Conservation (phyloP, 805 yeast species). For the Candida stauntonica region DNA sequence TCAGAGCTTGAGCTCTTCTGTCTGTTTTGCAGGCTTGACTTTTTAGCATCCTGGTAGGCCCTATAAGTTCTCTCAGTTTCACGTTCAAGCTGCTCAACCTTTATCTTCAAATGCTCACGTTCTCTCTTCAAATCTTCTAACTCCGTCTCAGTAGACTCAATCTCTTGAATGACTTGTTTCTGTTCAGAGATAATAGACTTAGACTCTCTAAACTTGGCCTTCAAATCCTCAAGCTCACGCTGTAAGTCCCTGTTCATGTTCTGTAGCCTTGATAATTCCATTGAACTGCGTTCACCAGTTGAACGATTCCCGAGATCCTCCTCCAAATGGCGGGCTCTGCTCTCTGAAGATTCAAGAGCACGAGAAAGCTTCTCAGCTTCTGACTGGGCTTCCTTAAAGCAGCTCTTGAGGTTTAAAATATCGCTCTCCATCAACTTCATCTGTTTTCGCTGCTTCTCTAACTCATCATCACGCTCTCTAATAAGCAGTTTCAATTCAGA, state of each 20-base stretch:
- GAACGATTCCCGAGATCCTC: conserved; percentile 10
- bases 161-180: conserved; percentile 20
- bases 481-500: conserved; percentile 14
- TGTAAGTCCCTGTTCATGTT: conserved; percentile 15
- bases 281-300: conserved; percentile 6
- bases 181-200: conserved; percentile 22
- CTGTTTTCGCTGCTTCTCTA: conserved; percentile 13
- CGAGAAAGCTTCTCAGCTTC: conserved; percentile 4
- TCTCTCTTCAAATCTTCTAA: conserved; percentile 17
- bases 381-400: conserved; percentile 3
- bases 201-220: conserved; percentile 17
- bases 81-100: conserved; percentile 28
- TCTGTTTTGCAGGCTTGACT: conserved; percentile 9
- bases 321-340: conserved; percentile 9
- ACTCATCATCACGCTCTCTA: conserved; percentile 13
- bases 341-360: conserved; percentile 2
- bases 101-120: conserved; percentile 9
- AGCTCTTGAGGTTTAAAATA: conserved; percentile 2
- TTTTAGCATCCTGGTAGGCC: conserved; percentile 21
- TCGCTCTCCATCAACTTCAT: conserved; percentile 6
- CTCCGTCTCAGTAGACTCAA: conserved; percentile 19
- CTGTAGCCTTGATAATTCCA: conserved; percentile 13
- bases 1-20: conserved; percentile 4
- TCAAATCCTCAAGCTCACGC: conserved; percentile 13
- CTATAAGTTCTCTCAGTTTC: conserved; percentile 30